A percentile compares a stretch with the other conserved stretches of the same genome.
phyloP scores from a whole-genome alignment of 768 basidiomycete species.

The Leccinum incarnatum region DNA sequence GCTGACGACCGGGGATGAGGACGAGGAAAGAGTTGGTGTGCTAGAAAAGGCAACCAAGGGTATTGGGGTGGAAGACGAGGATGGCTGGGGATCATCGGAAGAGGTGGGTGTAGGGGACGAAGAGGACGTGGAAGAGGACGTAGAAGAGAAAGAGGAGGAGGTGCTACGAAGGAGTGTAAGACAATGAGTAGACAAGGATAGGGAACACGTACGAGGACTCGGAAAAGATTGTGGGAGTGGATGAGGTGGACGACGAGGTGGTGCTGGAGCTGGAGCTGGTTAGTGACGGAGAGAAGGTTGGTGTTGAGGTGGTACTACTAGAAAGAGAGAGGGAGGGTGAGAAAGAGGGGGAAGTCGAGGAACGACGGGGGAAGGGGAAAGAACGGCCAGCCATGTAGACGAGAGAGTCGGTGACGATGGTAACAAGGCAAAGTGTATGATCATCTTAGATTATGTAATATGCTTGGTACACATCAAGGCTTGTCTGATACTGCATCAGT shows the following conservation, averaged over 20 bases:
- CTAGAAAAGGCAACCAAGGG: not conserved
- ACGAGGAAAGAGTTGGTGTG: not conserved
- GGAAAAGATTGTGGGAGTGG: not conserved
- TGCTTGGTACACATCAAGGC: too few species aligned
- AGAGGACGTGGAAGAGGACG: conserved; percentile 2
- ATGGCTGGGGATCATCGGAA: not conserved
- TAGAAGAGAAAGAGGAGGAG: not conserved
- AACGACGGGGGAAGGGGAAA: too few species aligned
- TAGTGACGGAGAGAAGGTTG: not conserved
- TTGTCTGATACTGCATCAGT: too few species aligned
- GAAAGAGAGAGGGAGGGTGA: not conserved
- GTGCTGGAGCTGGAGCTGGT: not conserved
- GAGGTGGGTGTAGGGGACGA: not conserved
- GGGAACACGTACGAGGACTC: conserved; percentile 7
- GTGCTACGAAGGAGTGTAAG: conserved; percentile 4
- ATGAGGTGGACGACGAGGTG: not conserved
- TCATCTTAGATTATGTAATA: too few species aligned
- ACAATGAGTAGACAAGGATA: not conserved
- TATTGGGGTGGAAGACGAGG: not conserved
- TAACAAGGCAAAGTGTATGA: too few species aligned
- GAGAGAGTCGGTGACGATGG: too few species aligned
- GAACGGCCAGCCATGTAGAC: too few species aligned
- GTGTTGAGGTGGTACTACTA: not conserved
- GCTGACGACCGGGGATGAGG: not conserved
- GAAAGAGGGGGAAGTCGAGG: not conserved